phyloP scores from a whole-genome alignment of 129 eudicot species.

The Tagetes patula region DNA sequence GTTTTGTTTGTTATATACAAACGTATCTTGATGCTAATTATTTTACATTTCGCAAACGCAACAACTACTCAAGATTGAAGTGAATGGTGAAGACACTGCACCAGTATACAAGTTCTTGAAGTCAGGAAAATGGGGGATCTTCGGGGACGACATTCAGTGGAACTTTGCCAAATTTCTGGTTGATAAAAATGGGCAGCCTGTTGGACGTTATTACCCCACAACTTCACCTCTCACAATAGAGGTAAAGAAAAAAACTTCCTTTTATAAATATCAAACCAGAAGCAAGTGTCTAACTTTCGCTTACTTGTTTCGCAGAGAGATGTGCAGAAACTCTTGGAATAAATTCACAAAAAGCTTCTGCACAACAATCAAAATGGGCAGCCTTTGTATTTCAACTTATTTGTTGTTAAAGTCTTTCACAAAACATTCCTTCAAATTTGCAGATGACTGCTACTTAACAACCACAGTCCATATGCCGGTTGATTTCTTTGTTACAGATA shows the following conservation, averaged over 20 bases:
- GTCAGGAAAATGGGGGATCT: conserved; percentile 71
- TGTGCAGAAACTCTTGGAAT: conserved; percentile 31
- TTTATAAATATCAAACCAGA: no score
- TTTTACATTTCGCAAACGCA: neutral
- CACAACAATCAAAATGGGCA: neutral
- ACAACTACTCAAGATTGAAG: conserved; percentile 58
- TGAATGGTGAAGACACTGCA: conserved; percentile 64
- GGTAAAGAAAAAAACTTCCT: conserved; percentile 39
- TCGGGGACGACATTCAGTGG: conserved; percentile 81
- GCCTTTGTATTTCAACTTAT: neutral
- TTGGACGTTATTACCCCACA: conserved; percentile 88
- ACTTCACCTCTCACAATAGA: conserved; percentile 86
- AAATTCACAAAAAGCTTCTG: conserved; percentile 16
- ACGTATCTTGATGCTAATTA: conserved; percentile 8
- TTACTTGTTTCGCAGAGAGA: conserved; percentile 31
- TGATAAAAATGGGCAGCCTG: conserved; percentile 59
- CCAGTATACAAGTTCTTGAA: conserved; percentile 81
- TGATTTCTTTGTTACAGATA: no score
- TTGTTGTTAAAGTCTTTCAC: neutral
- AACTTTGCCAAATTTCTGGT: conserved; percentile 86
- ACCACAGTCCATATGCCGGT: no score
- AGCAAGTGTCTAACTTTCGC: no score
- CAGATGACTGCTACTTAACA: no score
- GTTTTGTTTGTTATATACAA: neutral
- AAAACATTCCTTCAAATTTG: no score